Conservation (phyloP, 2,329 filamentous ascomycete species). For the Balansia obtecta region DNA sequence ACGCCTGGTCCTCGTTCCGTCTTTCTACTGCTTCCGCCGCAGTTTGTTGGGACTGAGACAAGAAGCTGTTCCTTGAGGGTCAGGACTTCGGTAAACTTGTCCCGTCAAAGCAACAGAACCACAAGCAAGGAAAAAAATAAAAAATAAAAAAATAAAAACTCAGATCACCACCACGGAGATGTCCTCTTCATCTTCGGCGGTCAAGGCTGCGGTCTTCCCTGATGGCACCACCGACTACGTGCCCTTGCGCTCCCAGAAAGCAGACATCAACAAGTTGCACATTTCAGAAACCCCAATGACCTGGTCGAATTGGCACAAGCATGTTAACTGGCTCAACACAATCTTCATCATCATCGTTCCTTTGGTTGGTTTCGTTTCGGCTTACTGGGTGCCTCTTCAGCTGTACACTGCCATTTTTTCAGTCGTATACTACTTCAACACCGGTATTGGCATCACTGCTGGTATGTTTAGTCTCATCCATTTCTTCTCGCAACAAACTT, state of each 20-base stretch:
- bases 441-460: constrained; percentile 67
- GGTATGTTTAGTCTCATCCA: constrained; percentile 34
- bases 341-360: constrained; percentile 70
- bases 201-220: constrained; percentile 29
- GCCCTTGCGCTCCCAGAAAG: constrained; percentile 32
- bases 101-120: neutral
- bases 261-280: constrained; percentile 60
- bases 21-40: neutral
- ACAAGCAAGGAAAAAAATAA: no score
- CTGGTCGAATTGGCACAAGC: constrained; percentile 74
- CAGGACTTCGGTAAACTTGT: neutral
- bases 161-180: neutral
- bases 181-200: constrained; percentile 7
- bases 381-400: constrained; percentile 67
- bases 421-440: constrained; percentile 72
- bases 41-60: neutral
- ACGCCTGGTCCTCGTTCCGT: neutral
- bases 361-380: constrained; percentile 55
- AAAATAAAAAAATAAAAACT: neutral
- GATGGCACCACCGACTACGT: constrained; percentile 46
- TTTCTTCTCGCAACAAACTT: neutral
- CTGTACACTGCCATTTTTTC: constrained; percentile 62
- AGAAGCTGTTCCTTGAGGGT: neutral
- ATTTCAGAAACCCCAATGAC: constrained; percentile 77
- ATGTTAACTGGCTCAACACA: constrained; percentile 89